Evolutionary conservation across 345 rosid genomes (phyloP).

Genomic region (Triadica sebifera): DNA sequence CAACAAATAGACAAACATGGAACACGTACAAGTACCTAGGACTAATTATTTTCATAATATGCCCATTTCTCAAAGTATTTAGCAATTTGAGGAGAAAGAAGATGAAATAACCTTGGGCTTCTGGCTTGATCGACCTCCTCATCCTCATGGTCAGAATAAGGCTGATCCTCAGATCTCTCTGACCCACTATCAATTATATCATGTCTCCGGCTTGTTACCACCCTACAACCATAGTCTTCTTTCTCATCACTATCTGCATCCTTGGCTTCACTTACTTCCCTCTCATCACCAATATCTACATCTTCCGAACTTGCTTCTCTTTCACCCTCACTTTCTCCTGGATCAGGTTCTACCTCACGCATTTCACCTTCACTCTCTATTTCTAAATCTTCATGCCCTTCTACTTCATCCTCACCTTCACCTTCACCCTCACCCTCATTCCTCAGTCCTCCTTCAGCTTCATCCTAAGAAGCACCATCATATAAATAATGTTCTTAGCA

Average conservation of each 20-base stretch:
- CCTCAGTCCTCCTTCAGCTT: conserved; percentile 72
- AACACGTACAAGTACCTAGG: background rate
- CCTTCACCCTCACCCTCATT: conserved; percentile 44
- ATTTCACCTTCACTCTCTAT: conserved; percentile 70
- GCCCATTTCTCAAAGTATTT: background rate
- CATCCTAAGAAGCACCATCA: conserved; percentile 27
- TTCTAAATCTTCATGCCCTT: conserved; percentile 61
- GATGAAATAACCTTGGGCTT: conserved; percentile 53
- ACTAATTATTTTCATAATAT: background rate
- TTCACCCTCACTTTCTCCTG: conserved; percentile 92
- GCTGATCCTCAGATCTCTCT: conserved; percentile 78
- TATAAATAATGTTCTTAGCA: background rate
- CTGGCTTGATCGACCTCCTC: conserved; percentile 85
- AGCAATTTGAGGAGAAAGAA: background rate
- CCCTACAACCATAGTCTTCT: conserved; percentile 64
- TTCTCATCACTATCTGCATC: conserved; percentile 68
- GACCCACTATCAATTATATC: conserved; percentile 81
- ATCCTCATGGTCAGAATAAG: conserved; percentile 64
- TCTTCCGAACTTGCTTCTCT: conserved; percentile 80
- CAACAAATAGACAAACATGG: conserved; percentile 17
- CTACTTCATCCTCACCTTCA: conserved; percentile 57
- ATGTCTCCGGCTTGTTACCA: conserved; percentile 54
- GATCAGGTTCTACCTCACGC: conserved; percentile 67
- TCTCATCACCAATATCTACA: conserved; percentile 44
- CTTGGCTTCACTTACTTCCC: conserved; percentile 71